Percentiles rank a stretch among this genome's conserved stretches.
Conservation (phyloP, 1,139 yeast species). For the Kodamaea sp. region DNA sequence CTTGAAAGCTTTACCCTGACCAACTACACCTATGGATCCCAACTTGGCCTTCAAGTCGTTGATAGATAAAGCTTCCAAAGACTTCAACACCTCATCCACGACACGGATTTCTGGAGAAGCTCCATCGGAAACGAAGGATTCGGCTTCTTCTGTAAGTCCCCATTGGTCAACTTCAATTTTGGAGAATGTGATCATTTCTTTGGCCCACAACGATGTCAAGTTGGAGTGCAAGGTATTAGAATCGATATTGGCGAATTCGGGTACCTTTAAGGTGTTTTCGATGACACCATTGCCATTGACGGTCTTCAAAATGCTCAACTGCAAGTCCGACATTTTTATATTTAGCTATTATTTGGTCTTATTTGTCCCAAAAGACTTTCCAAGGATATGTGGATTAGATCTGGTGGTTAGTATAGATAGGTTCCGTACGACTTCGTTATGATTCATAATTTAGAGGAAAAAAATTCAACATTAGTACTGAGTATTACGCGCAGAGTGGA, state of each 20-base stretch:
- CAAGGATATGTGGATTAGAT: too few species aligned
- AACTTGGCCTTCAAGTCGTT: conserved; percentile 75
- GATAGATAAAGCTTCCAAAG: conserved; percentile 79
- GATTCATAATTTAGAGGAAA: conserved; percentile 9
- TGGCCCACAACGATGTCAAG: conserved; percentile 82
- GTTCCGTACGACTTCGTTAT: too few species aligned
- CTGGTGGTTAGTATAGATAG: too few species aligned
- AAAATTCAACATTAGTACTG: conserved; percentile 13
- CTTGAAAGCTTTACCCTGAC: conserved; percentile 98
- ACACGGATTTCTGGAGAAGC: conserved; percentile 84
- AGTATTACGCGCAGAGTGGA: conserved; percentile 3
- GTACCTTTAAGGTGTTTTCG: conserved; percentile 62
- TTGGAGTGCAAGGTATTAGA: conserved; percentile 61
- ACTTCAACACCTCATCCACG: conserved; percentile 70
- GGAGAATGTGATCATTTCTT: conserved; percentile 74
- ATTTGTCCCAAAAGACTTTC: too few species aligned
- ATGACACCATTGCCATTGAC: conserved; percentile 62
- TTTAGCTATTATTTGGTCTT: conserved; percentile 1
- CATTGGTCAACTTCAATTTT: conserved; percentile 77
- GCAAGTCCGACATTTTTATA: conserved; percentile 53
- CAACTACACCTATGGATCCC: conserved; percentile 84
- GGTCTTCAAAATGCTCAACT: conserved; percentile 57
- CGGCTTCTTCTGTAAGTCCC: conserved; percentile 79
- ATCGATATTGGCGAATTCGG: conserved; percentile 41
- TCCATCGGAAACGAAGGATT: conserved; percentile 74